Evolutionary conservation across 192 early-diverging fungal species (phyloP), one percentile per base, ranked within the genome.

Genomic region (Umbelopsis ramanniana): DNA sequence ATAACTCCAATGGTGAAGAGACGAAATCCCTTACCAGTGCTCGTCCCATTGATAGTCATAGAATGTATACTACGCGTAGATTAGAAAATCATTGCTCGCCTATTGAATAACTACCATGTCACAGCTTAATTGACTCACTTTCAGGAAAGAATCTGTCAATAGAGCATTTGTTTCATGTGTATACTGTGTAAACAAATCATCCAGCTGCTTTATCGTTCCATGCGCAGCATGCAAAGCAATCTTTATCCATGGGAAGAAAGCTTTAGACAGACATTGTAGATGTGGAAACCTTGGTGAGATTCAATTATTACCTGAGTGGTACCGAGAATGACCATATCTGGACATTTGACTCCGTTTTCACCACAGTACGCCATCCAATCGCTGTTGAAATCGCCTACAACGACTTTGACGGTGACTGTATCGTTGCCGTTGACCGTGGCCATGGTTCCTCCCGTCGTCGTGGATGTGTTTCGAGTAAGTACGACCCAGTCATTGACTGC

Each of bases 271-370:
- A n/a, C n/a, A n/a, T n/a, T n/a, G n/a, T n/a, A n/a, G n/a, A n/a
- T n/a, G n/a, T n/a, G n/a, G n/a, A n/a, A n/a, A n/a, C n/a, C n/a
- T n/a, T n/a, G n/a, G n/a, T n/a, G 19, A 47, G 23, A 50, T 29
- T 29, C 1, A 29, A 43, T 43, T 43, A 43, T 54, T 70, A 70
- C 69, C 69, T 70, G 46, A 1, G 69, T 70, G 33, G 69, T 52
- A 29, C 69, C 69, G 9, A 70, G n/a, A 52, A 70, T 54, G 10
- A 70, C 38, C 50, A 70, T 50, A 53, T 70, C 69, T 38, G 69
- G 69, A 52, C 69, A 70, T 23, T 52, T 40, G 8, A 54, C 33
- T 17, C 23, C 43, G 23, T 46, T 50, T 9, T 68, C 43, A 43
- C 48, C 67, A 40, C 69, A 70, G 7, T 54, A 47, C 17, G 48